Evolutionary conservation across 345 rosid species (phyloP).

Genomic region (Gossypium herbaceum): DNA sequence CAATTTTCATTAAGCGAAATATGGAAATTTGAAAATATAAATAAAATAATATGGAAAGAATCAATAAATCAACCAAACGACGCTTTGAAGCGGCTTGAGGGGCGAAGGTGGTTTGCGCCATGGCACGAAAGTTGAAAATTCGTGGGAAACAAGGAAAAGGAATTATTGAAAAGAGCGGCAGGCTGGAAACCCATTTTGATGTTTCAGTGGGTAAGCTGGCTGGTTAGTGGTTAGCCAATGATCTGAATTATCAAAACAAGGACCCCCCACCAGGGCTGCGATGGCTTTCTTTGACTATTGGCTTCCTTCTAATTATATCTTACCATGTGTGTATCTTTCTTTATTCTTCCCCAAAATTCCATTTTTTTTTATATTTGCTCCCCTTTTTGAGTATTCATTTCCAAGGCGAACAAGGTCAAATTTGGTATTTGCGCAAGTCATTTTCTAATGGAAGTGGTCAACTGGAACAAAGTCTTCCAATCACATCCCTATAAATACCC

Average conservation of each 20-base stretch:
- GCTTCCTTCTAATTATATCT: not conserved
- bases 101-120: not conserved
- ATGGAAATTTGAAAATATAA: not conserved
- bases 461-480: not conserved
- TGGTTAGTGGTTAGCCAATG: too few species aligned
- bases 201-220: too few species aligned
- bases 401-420: not conserved
- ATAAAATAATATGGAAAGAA: not conserved
- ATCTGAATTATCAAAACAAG: not conserved
- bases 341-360: not conserved
- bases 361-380: not conserved
- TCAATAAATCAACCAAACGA: not conserved
- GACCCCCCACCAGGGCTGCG: not conserved
- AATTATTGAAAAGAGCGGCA: not conserved
- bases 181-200: not conserved
- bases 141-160: not conserved
- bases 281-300: not conserved
- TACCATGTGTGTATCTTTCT: not conserved
- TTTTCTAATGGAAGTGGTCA: not conserved
- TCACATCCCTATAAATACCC: constrained; percentile 8
- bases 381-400: not conserved
- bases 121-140: not conserved
- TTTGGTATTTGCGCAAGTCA: too few species aligned
- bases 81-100: not conserved
- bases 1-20: too few species aligned